Evolutionary conservation across 2,329 filamentous ascomycete species (phyloP), one percentile per base, ranked within the genome.

Genomic region (Cryphonectria carpinicola): DNA sequence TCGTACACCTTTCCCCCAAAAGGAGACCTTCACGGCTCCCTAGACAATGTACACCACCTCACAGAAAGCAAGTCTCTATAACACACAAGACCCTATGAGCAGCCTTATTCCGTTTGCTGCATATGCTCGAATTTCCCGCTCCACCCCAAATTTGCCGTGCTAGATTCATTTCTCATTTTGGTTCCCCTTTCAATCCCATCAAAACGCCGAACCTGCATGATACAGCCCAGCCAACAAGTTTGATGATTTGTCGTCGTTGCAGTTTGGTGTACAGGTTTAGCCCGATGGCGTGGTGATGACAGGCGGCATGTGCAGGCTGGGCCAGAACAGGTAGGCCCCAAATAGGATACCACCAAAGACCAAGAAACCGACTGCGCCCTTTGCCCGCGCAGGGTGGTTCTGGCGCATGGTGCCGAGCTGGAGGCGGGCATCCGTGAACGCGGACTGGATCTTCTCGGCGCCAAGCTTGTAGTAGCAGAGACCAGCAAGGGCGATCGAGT

Each of bases 401-500:
- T 71, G 71, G 41, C 71, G 71, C 37, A 71, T 70, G 1, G 69
- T 63, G 1, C 66, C 71, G 22, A 73, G 61, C 17, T 70, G 70
- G 25, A 73, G 71, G 39, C 71, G 71, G 13, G 71, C 71, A 39
- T 73, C 71, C 37, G 65, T 60, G 43, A 71, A 67, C 13, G 70
- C 65, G 28, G 71, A 71, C 61, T 73, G 71, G 5, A 73, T 37
- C 66, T 73, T 73, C 67, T 73, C 71, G 46, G 71, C 64, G n/a
- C 71, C 71, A 41, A 73, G 71, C 70, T 70, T 73, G 75, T 79
- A 79, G 74, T 77, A 76, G 69, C 76, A 72, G 41, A 78, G 73
- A 65, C 78, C 76, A 60, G 61, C 75, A 17, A 79, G 74, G 25
- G 90, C 90, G 76, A 92, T 87, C 72, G 85, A 85, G 84, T 92